Conservation (phyloP, 192 early-diverging fungal species). For the Neocallimastix lanati region DNA sequence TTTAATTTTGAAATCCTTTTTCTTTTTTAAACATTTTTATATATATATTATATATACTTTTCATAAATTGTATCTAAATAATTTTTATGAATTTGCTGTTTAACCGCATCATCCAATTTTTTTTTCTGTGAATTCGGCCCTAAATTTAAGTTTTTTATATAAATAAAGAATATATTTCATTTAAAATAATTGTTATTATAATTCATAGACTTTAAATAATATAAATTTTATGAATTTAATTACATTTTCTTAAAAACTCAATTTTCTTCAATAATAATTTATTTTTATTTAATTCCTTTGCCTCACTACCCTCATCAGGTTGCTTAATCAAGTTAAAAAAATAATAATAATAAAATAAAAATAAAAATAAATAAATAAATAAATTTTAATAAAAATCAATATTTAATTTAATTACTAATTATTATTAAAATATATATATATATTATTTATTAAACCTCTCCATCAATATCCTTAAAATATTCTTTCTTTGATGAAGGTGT, state of each 20-base stretch:
- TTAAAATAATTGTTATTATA: no score
- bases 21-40: no score
- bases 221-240: no score
- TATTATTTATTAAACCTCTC: neutral
- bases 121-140: neutral
- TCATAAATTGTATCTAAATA: neutral
- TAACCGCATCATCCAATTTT: neutral
- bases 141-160: neutral
- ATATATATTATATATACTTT: neutral
- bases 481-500: neutral
- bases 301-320: neutral
- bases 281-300: neutral
- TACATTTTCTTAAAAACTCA: neutral
- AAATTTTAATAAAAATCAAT: no score
- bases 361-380: no score
- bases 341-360: no score
- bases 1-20: no score
- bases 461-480: neutral
- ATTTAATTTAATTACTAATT: no score
- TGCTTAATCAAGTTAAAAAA: no score
- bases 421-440: no score
- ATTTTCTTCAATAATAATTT: neutral
- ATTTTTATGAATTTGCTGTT: neutral
- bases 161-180: no score
- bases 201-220: no score